Conservation (phyloP, 2,329 filamentous ascomycete species). For the Stachybotrys echinatus region DNA sequence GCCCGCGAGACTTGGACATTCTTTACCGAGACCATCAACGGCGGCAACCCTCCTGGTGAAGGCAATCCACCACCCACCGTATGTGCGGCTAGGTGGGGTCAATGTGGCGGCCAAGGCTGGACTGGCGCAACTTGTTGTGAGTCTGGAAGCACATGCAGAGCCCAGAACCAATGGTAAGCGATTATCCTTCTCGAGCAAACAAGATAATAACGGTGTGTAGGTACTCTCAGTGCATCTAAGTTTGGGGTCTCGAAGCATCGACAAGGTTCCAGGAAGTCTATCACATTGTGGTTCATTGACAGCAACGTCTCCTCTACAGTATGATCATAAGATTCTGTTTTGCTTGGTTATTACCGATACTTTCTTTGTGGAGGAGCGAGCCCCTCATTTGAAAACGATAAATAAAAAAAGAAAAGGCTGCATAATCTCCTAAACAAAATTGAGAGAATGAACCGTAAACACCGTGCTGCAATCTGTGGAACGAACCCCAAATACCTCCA, state of each 20-base stretch:
- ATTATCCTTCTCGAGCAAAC: not conserved
- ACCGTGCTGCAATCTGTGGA: not conserved
- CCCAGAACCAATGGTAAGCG: not conserved
- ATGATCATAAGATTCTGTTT: not conserved
- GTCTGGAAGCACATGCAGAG: not conserved
- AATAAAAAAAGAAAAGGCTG: not conserved
- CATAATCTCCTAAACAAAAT: not conserved
- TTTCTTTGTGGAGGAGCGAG: not conserved
- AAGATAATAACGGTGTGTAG: not conserved
- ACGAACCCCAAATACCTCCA: not conserved
- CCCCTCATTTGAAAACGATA: not conserved
- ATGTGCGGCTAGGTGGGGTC: not conserved
- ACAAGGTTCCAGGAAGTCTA: not conserved
- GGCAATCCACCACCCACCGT: not conserved
- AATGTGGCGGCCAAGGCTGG: slow-evolving; percentile 2
- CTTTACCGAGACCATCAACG: slow-evolving; percentile 9
- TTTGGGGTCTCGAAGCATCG: not conserved
- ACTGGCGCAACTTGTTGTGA: not conserved
- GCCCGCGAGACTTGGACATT: slow-evolving; percentile 17
- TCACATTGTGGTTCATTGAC: not conserved
- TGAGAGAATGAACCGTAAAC: not conserved
- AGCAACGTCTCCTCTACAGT: not conserved
- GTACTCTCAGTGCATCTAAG: not conserved
- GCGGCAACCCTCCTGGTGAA: not conserved
- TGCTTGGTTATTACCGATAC: not conserved